Conservation (phyloP, 2,329 filamentous ascomycete genomes). For the Cercospora brassicicola region DNA sequence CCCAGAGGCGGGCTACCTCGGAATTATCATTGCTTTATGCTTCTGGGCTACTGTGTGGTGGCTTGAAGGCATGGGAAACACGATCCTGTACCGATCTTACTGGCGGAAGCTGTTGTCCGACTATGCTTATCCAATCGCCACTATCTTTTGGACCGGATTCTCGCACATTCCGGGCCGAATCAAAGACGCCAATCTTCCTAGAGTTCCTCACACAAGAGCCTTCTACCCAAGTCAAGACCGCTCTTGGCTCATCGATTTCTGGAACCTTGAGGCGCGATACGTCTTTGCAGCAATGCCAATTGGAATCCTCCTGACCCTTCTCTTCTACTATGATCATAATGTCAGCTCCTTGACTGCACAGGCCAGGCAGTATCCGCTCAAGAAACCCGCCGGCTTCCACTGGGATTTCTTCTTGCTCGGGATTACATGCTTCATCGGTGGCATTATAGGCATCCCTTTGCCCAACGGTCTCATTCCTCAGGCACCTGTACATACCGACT, state of each 20-base stretch:
- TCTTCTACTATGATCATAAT: slow-evolving; percentile 60
- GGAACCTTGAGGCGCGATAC: slow-evolving; percentile 54
- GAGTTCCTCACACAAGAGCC: slow-evolving; percentile 47
- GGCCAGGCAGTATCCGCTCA: slow-evolving; percentile 56
- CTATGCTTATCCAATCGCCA: slow-evolving; percentile 56
- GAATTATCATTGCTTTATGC: slow-evolving; percentile 52
- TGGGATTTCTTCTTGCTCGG: slow-evolving; percentile 62
- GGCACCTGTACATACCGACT: slow-evolving; percentile 61
- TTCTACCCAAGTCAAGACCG: slow-evolving; percentile 52
- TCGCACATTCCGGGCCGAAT: slow-evolving; percentile 53
- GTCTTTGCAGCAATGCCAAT: slow-evolving; percentile 56
- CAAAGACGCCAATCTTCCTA: slow-evolving; percentile 44
- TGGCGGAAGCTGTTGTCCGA: slow-evolving; percentile 53
- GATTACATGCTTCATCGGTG: slow-evolving; percentile 56
- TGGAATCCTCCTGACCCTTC: slow-evolving; percentile 54
- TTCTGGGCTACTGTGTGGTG: slow-evolving; percentile 55
- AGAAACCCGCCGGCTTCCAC: slow-evolving; percentile 61
- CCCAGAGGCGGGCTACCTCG: slow-evolving; percentile 49
- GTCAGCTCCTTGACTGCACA: slow-evolving; percentile 59
- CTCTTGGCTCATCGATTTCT: slow-evolving; percentile 55
- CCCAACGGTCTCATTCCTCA: slow-evolving; percentile 62
- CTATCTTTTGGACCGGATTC: slow-evolving; percentile 57
- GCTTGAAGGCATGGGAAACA: slow-evolving; percentile 52
- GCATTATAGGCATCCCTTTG: slow-evolving; percentile 58
- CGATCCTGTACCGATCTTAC: slow-evolving; percentile 48